Evolutionary conservation across 2,329 filamentous ascomycete species (phyloP).

Genomic region (Hypoxylon sp.): DNA sequence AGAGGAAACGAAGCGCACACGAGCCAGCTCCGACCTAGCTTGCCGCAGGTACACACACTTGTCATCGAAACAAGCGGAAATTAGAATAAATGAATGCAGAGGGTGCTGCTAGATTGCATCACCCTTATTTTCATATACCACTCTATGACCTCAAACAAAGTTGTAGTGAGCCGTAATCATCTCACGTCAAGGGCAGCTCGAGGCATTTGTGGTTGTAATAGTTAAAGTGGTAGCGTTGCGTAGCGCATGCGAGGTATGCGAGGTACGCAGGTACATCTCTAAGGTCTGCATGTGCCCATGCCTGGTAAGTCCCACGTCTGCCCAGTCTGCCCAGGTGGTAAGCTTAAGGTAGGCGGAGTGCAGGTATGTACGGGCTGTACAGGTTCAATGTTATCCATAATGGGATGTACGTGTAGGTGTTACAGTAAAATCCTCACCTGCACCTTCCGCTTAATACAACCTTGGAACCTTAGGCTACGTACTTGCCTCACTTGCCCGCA

Average conservation of each 20-base stretch:
- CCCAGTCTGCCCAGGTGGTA: constrained; percentile 2
- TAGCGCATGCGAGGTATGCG: background rate
- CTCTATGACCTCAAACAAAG: constrained; percentile 30
- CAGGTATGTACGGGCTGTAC: constrained; percentile 2
- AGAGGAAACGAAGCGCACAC: constrained; percentile 13
- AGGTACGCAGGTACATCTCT: constrained; percentile 9
- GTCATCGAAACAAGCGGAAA: constrained; percentile 17
- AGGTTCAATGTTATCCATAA: background rate
- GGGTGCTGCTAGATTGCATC: constrained; percentile 24
- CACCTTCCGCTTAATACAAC: constrained; percentile 23
- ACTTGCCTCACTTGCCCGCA: constrained; percentile 8
- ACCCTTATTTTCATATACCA: constrained; percentile 26
- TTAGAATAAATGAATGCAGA: constrained; percentile 16
- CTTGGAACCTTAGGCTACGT: constrained; percentile 17
- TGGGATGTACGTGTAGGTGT: constrained; percentile 7
- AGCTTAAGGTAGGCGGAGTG: constrained; percentile 7
- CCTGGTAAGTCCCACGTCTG: too few relatives aligned
- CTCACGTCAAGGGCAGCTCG: constrained; percentile 11
- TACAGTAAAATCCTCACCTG: constrained; percentile 25
- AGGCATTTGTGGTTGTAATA: constrained; percentile 11
- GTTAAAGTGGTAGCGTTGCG: background rate
- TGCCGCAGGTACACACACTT: constrained; percentile 23
- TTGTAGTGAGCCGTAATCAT: constrained; percentile 19
- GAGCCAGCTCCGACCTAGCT: constrained; percentile 21
- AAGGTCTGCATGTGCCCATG: background rate